A percentile compares a stretch with the other conserved stretches of the same genome.
These are phyloP conservation scores for Geosmithia flava DNA, from an alignment of 2,329 filamentous ascomycete genomes.

Conservation along the genomic window DNA sequence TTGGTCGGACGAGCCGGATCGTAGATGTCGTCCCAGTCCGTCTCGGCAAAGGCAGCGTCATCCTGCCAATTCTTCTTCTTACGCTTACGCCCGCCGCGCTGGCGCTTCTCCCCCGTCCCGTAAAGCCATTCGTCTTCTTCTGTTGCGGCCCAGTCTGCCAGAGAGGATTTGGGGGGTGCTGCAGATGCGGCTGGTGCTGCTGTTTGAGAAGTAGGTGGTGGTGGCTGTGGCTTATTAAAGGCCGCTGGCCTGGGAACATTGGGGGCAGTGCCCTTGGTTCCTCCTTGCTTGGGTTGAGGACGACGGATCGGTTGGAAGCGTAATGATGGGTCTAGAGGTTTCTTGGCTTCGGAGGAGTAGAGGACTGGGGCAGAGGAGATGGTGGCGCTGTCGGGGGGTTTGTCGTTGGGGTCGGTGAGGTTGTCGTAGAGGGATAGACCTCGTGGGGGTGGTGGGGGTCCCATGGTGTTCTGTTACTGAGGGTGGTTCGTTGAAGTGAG, in stretches of 20 bases:
- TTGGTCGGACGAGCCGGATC: slow-evolving; percentile 74
- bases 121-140: slow-evolving; percentile 77
- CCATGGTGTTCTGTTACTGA: slow-evolving; percentile 6
- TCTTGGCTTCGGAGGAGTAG: slow-evolving; percentile 40
- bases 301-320: slow-evolving; percentile 81
- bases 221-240: slow-evolving; percentile 11
- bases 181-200: slow-evolving; percentile 15
- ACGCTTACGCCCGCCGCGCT: slow-evolving; percentile 68
- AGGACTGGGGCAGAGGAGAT: slow-evolving; percentile 66
- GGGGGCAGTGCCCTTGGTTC: slow-evolving; percentile 46
- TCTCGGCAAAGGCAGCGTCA: slow-evolving; percentile 33
- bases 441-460: slow-evolving; percentile 19
- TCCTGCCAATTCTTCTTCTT: slow-evolving; percentile 58
- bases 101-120: slow-evolving; percentile 47
- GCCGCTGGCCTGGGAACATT: slow-evolving; percentile 34
- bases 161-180: slow-evolving; percentile 32
- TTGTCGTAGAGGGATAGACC: slow-evolving; percentile 74
- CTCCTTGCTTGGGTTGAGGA: slow-evolving; percentile 48
- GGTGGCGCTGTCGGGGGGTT: slow-evolving; percentile 37
- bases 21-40: slow-evolving; percentile 89
- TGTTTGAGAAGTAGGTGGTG: slow-evolving; percentile 11
- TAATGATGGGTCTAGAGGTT: slow-evolving; percentile 45
- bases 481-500: too few relatives aligned
- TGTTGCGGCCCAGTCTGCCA: slow-evolving; percentile 70
- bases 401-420: slow-evolving; percentile 52